Evolutionary conservation across 2,329 filamentous ascomycete species (phyloP).

Genomic region (Aspergillus costaricaensis): DNA sequence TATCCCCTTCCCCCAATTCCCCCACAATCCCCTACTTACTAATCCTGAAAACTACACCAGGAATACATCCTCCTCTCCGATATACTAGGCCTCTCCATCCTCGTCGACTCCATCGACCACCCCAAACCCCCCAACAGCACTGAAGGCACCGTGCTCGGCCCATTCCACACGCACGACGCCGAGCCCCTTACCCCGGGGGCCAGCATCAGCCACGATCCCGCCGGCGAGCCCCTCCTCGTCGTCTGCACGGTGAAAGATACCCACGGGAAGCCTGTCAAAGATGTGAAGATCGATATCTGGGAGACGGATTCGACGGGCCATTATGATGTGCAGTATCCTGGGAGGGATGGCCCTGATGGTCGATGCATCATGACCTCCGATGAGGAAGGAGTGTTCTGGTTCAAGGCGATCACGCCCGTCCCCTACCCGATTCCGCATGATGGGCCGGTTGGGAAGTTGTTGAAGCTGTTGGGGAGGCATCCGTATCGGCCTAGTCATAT

Average conservation of each 20-base stretch:
- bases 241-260: conserved; percentile 72
- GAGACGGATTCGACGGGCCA: conserved; percentile 78
- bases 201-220: conserved; percentile 66
- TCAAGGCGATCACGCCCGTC: conserved; percentile 80
- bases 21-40: no score
- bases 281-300: conserved; percentile 78
- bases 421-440: conserved; percentile 84
- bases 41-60: no score
- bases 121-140: conserved; percentile 71
- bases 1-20: no score
- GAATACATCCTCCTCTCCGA: conserved; percentile 79
- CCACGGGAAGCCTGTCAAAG: conserved; percentile 61
- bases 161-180: conserved; percentile 82
- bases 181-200: conserved; percentile 57
- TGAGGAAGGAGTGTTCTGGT: conserved; percentile 75
- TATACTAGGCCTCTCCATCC: conserved; percentile 73
- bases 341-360: conserved; percentile 66
- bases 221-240: conserved; percentile 70
- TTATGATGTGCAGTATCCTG: conserved; percentile 78
- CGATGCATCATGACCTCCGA: conserved; percentile 71
- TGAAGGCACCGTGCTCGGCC: conserved; percentile 77
- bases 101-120: conserved; percentile 82
- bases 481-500: conserved; percentile 76
- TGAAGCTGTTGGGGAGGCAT: conserved; percentile 69
- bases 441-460: conserved; percentile 75